Evolutionary conservation across 108 stramenopile genomes (phyloP), one percentile per base, ranked within the genome.

Genomic region (Chaetoceros muelleri): DNA sequence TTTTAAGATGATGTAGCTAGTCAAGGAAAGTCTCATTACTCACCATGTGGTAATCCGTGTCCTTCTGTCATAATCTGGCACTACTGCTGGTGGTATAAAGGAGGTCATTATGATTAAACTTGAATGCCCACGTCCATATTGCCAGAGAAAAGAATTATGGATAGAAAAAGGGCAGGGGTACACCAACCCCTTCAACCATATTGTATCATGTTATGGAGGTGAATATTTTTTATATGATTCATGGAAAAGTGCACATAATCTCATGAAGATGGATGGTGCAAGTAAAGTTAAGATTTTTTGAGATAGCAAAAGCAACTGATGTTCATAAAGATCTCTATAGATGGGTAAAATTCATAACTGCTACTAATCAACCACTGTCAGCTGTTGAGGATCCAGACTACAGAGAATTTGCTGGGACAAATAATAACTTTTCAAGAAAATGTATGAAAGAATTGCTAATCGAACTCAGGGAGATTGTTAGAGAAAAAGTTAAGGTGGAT

Each of bases 301-400:
- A 40, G 5, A 10, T 40, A 40, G 5, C 34, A 10, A 13, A 5
- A 13, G 8, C 13, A 10, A 40, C 34, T 40, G 8, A 40, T 10
- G 13, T 13, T 13, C 8, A 40, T 10, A 40, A 40, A 40, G 59
- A 60, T n/a, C 5, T 60, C 18, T 60, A 30, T 25, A 3, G 25
- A 2, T 60, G 48, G 48, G 13, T 60, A 3, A 28, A 60, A 2
- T 49, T 60, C 29, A 28, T 60, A 3, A 10, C 28, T 1, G 48
- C 30, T 47, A 29, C 26, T 1, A 60, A 60, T 28, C 48, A 48
- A 29, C 10, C 28, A 27, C 5, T 40, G 8, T 40, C 34, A 10
- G 34, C 34, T 40, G 34, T 40, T 13, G 47, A 47, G 27, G 27
- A 47, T 20, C 2, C 24, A 8, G 23, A 28, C 10, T 59, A 59